Base-by-base conservation (phyloP, 176 grass and related monocot genomes). In the Chrysopogon serrulatus region DNA sequence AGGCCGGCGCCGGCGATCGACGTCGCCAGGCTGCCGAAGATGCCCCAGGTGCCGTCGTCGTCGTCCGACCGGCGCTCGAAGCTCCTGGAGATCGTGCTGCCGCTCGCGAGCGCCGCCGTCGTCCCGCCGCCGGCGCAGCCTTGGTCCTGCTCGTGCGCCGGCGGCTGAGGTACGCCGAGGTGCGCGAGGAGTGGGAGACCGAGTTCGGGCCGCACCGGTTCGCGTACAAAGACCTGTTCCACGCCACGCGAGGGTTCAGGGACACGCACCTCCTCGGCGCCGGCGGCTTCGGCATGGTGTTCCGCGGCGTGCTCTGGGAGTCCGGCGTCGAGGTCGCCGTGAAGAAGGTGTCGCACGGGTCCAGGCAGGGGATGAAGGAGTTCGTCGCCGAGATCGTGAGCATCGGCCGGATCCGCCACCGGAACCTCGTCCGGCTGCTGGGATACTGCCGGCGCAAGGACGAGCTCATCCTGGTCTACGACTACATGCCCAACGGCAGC, bases 401-500 rank as follows among this genome's bases (percentile, higher is more conserved):
- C 21, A 79, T 92, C 39, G 90, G 90, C 10, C 77, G 78, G 23
- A 78, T 92, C 31, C 45, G 82, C 24, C 90, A 92, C 47, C 83
- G 86, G 8, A 92, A 83, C 65, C 51, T 92, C 9, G 90, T 92
- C 45, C 90, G 74, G 2, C 33, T 92, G 10, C 76, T 92, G 0
- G 90, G 86, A 5, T 92, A 92, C 39, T 88, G 90, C 73, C 56
- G 90, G 2, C 86, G 86, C 11, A 88, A 92, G 33, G 82, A 83
- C 4, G 90, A 92, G 39, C 86, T 92, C 71, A 86, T 92, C 28
- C 73, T 92, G 54, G 90, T 92, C 2, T 92, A 92, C 53, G 90
- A 88, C 7, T 91, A 81, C 73, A 87, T 91, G 89, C 23, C 74
- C 10, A 87, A 91, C 63, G 85, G 89, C 1, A 84, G 89, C 72